Percentiles rank a stretch among this genome's conserved stretches.
These are phyloP conservation scores for Populus tremula DNA, from an alignment of 345 rosid genomes.

Conservation along the genomic window DNA sequence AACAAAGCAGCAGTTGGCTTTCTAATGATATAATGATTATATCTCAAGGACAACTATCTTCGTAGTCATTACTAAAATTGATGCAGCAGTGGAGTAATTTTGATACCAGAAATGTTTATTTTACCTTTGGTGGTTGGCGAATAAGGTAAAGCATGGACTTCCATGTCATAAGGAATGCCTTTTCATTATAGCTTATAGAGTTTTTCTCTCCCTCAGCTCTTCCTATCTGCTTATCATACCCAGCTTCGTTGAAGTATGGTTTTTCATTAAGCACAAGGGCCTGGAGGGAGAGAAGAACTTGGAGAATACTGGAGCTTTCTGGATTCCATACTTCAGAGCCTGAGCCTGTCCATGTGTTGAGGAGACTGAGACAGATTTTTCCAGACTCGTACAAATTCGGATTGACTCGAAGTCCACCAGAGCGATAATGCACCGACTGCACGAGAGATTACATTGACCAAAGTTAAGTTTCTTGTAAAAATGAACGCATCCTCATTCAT, in stretches of 20 bases:
- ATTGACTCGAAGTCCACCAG: conserved; percentile 85
- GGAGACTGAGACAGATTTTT: conserved; percentile 82
- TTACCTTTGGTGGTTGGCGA: conserved; percentile 78
- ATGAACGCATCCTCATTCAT: not conserved
- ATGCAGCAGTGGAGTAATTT: not conserved
- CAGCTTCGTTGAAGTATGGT: conserved; percentile 97
- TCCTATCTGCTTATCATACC: conserved; percentile 80
- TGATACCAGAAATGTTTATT: not conserved
- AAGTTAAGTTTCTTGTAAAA: not conserved
- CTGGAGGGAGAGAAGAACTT: conserved; percentile 91
- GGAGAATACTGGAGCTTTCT: conserved; percentile 71
- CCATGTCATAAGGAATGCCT: conserved; percentile 78
- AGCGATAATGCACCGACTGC: conserved; percentile 81
- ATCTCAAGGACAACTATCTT: not conserved
- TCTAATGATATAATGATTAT: not conserved
- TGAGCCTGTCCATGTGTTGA: conserved; percentile 88
- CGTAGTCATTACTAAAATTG: not conserved
- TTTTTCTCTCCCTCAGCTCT: conserved; percentile 87
- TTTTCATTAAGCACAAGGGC: conserved; percentile 96
- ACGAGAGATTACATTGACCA: not conserved
- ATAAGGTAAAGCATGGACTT: conserved; percentile 74
- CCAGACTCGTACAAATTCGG: conserved; percentile 94
- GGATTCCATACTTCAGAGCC: conserved; percentile 92
- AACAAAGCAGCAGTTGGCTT: not conserved
- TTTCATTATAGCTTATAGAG: conserved; percentile 82